Percentiles rank a stretch among this genome's conserved stretches.
Evolutionary conservation across 306 rosid genomes (phyloP).

Genomic region (Vachellia collinsii): DNA sequence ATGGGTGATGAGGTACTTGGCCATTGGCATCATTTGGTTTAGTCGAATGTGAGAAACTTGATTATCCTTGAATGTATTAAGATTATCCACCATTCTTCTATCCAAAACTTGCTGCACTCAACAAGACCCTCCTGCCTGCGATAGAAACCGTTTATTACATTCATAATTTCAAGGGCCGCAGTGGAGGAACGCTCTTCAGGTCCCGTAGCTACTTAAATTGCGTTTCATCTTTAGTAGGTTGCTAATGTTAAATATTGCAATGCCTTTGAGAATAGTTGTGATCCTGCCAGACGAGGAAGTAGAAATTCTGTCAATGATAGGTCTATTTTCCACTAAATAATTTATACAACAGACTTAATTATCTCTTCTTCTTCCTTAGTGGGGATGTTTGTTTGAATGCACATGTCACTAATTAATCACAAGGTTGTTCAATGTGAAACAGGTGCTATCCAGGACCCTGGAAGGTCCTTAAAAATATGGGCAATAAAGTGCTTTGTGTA

Average conservation of each 20-base stretch:
- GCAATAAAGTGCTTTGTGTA: constrained; percentile 57
- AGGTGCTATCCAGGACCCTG: constrained; percentile 95
- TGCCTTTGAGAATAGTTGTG: constrained; percentile 17
- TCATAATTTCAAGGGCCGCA: constrained; percentile 86
- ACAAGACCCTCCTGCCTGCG: constrained; percentile 70
- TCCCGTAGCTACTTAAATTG: constrained; percentile 34
- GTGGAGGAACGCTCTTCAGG: constrained; percentile 93
- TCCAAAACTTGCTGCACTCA: constrained; percentile 84
- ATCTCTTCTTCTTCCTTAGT: background rate
- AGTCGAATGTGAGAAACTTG: background rate
- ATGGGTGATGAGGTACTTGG: background rate
- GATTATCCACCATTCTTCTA: constrained; percentile 93
- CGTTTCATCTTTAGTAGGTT: constrained; percentile 25
- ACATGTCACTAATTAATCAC: constrained; percentile 8
- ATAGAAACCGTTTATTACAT: constrained; percentile 93
- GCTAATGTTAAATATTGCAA: constrained; percentile 5
- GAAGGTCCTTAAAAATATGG: constrained; percentile 75
- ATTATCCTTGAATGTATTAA: constrained; percentile 57
- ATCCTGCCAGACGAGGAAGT: constrained; percentile 2
- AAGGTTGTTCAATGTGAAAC: background rate
- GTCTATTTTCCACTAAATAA: background rate
- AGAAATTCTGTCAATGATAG: background rate
- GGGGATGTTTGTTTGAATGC: background rate
- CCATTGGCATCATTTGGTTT: background rate
- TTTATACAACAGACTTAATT: background rate